A percentile compares a stretch with the other conserved stretches of the same genome.
Conservation (phyloP, 2,329 filamentous ascomycete genomes). For the Fusarium penzigii region DNA sequence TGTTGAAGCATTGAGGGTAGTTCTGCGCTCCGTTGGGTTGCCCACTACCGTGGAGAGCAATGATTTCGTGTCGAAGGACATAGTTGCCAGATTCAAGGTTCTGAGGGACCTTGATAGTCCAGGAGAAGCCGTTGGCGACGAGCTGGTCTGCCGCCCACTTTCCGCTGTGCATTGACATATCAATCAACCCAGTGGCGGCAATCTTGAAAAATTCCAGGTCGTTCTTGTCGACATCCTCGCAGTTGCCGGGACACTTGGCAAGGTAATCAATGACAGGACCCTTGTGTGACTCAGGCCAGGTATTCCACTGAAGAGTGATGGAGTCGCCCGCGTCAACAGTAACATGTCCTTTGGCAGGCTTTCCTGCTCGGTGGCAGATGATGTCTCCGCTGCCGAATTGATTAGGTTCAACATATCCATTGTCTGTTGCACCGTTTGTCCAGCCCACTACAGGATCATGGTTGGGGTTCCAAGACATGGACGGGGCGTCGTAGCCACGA, state of each 20-base stretch:
- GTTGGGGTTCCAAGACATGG: conserved; percentile 24
- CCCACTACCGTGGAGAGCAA: conserved; percentile 48
- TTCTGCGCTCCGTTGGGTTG: conserved; percentile 49
- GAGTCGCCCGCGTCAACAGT: conserved; percentile 41
- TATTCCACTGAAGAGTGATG: conserved; percentile 43
- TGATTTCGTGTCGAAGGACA: conserved; percentile 53
- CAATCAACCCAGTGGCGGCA: conserved; percentile 52
- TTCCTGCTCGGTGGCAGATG: conserved; percentile 46
- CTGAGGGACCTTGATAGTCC: conserved; percentile 36
- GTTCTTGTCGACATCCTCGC: conserved; percentile 52
- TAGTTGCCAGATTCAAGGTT: conserved; percentile 42
- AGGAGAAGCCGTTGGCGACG: conserved; percentile 39
- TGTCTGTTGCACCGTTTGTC: conserved; percentile 35
- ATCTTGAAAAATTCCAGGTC: conserved; percentile 66
- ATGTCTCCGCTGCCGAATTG: conserved; percentile 43
- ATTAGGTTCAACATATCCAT: conserved; percentile 51
- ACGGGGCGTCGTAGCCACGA: conserved; percentile 24
- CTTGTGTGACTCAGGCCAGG: conserved; percentile 45
- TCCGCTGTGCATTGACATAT: conserved; percentile 44
- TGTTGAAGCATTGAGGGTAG: conserved; percentile 54
- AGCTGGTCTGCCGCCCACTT: conserved; percentile 42
- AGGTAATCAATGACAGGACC: conserved; percentile 65
- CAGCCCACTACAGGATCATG: conserved; percentile 23
- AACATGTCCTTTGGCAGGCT: conserved; percentile 39
- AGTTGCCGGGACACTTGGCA: conserved; percentile 60